Percentiles rank a stretch among this genome's conserved stretches.
Evolutionary conservation across 495 filamentous ascomycete genomes (phyloP).

Genomic region (Xylaria telfairii): DNA sequence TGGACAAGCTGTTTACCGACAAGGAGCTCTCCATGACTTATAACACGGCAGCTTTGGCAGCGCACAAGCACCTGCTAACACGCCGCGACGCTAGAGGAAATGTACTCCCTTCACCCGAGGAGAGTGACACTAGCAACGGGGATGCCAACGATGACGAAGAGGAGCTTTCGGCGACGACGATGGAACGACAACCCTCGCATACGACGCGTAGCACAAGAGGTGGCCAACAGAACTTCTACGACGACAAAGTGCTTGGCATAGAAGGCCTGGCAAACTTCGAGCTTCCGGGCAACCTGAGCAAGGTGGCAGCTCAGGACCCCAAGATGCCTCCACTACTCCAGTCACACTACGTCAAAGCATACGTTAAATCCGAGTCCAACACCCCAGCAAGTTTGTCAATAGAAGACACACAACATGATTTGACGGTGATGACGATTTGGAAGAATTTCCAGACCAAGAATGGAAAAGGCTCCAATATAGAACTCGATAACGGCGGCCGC

Average conservation of each 20-base stretch:
- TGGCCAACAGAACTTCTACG: constrained; percentile 59
- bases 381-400: constrained; percentile 58
- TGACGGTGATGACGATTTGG: constrained; percentile 60
- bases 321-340: constrained; percentile 67
- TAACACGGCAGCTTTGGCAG: constrained; percentile 71
- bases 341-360: constrained; percentile 58
- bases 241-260: constrained; percentile 59
- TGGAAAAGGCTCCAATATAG: constrained; percentile 51
- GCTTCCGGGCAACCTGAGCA: constrained; percentile 61
- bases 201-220: constrained; percentile 74
- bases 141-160: constrained; percentile 57
- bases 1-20: constrained; percentile 91
- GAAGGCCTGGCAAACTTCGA: constrained; percentile 69
- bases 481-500: constrained; percentile 50
- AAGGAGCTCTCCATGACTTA: constrained; percentile 84
- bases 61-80: constrained; percentile 60
- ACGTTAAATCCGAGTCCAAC: constrained; percentile 49
- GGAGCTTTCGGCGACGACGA: constrained; percentile 62
- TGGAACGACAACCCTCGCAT: constrained; percentile 77
- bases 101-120: constrained; percentile 52
- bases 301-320: constrained; percentile 53
- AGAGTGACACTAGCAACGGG: constrained; percentile 55
- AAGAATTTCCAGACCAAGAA: constrained; percentile 50
- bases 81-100: constrained; percentile 58
- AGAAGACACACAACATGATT: constrained; percentile 66